phyloP scores from a whole-genome alignment of 1,284 basidiomycete species.

The Ceratobasidium sp. region DNA sequence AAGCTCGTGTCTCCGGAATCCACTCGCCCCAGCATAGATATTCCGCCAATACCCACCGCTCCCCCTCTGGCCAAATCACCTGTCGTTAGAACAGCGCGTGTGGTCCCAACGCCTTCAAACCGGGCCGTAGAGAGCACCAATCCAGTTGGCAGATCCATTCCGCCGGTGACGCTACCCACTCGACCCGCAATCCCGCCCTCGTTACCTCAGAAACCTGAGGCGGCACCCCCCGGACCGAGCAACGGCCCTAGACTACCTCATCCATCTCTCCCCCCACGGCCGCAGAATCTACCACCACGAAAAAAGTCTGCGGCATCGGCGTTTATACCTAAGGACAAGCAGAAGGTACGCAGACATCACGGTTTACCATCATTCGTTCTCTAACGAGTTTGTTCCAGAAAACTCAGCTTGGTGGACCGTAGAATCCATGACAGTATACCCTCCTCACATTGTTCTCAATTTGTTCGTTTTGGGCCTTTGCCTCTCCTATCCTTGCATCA shows the following conservation, averaged over 20 bases:
- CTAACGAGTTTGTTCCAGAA: constrained; percentile 12
- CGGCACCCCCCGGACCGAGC: neutral
- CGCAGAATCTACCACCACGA: constrained; percentile 11
- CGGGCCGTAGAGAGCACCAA: neutral
- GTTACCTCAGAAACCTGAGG: constrained; percentile 8
- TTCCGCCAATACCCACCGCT: neutral
- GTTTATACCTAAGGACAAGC: constrained; percentile 38
- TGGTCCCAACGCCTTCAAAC: neutral
- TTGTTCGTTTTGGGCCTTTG: neutral
- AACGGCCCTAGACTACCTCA: neutral
- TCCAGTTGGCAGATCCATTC: neutral
- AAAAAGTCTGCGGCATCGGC: constrained; percentile 29
- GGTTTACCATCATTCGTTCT: neutral
- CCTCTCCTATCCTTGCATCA: neutral
- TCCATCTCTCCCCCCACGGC: constrained; percentile 7
- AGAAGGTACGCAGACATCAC: constrained; percentile 11
- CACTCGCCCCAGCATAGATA: constrained; percentile 1
- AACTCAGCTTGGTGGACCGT: constrained; percentile 31
- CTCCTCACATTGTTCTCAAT: neutral
- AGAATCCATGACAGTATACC: constrained; percentile 12
- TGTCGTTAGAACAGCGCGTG: neutral
- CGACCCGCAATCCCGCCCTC: neutral
- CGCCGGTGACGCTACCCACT: neutral
- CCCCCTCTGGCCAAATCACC: neutral
- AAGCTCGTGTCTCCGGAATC: neutral